Evolutionary conservation across 495 filamentous ascomycete species (phyloP).

Genomic region (Thermochaetoides thermophila): DNA sequence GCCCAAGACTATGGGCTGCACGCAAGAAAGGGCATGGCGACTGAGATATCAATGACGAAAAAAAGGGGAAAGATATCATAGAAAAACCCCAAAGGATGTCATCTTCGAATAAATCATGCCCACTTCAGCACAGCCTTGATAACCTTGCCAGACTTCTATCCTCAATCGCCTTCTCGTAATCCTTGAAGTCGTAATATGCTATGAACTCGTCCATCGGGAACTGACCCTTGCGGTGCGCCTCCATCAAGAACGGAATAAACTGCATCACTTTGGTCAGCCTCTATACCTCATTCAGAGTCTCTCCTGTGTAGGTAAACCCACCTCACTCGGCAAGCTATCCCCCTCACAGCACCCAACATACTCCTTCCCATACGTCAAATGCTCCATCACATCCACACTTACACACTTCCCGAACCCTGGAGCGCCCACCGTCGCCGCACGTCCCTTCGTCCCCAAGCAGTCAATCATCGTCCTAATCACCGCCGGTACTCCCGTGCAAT

Average conservation of each 20-base stretch:
- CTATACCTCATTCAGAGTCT: constrained; percentile 8
- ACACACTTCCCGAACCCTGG: constrained; percentile 16
- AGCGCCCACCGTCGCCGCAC: constrained; percentile 30
- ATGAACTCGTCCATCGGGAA: constrained; percentile 29
- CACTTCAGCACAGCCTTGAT: constrained; percentile 19
- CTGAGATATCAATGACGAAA: too few species aligned
- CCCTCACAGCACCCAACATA: constrained; percentile 19
- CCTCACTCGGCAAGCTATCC: constrained; percentile 13
- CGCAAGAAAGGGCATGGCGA: too few species aligned
- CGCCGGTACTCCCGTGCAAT: constrained; percentile 25
- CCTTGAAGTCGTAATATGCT: constrained; percentile 15
- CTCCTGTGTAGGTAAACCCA: constrained; percentile 3
- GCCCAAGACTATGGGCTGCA: too few species aligned
- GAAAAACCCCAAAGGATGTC: too few species aligned
- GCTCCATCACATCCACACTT: constrained; percentile 13
- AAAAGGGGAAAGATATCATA: too few species aligned
- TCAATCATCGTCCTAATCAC: constrained; percentile 22
- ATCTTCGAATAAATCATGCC: background rate
- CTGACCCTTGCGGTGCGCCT: constrained; percentile 25
- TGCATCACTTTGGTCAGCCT: constrained; percentile 13
- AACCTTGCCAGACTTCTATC: constrained; percentile 12
- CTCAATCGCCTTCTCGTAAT: constrained; percentile 14
- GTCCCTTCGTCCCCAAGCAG: constrained; percentile 21
- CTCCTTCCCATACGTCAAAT: constrained; percentile 19
- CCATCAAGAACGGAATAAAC: constrained; percentile 24